phyloP scores from a whole-genome alignment of 2,329 filamentous ascomycete species.

The Sphaerulina musiva region DNA sequence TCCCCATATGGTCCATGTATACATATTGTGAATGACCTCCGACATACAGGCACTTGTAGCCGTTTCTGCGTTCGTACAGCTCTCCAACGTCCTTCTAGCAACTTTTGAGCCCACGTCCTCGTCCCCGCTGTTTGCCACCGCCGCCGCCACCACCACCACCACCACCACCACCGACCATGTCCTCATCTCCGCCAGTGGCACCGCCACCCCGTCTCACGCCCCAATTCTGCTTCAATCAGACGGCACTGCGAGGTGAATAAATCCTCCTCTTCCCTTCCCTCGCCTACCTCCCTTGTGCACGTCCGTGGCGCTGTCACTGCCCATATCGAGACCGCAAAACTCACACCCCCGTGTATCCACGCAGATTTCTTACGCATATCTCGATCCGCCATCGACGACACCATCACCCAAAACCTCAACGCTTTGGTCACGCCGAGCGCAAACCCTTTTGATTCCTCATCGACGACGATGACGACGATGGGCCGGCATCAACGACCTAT shows the following conservation, averaged over 20 bases:
- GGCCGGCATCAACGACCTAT: slow-evolving; percentile 50
- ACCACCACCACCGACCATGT: not conserved
- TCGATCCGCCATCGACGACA: slow-evolving; percentile 79
- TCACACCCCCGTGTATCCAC: slow-evolving; percentile 26
- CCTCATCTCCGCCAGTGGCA: not conserved
- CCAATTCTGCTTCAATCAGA: slow-evolving; percentile 49
- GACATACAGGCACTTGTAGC: not conserved
- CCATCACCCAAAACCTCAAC: slow-evolving; percentile 88
- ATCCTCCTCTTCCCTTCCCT: too few species aligned
- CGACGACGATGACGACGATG: slow-evolving; percentile 49
- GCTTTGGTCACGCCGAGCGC: slow-evolving; percentile 70
- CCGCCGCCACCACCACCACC: too few species aligned
- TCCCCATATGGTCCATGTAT: too few species aligned
- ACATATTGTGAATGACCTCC: not conserved
- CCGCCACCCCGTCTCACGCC: slow-evolving; percentile 38
- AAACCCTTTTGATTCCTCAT: slow-evolving; percentile 69
- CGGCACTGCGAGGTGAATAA: slow-evolving; percentile 42
- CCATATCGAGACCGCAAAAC: slow-evolving; percentile 24
- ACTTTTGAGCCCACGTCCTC: too few species aligned
- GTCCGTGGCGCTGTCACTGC: too few species aligned
- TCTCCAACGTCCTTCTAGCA: too few species aligned
- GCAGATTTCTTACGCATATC: slow-evolving; percentile 87
- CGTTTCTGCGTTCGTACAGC: too few species aligned
- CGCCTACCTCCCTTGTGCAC: too few species aligned
- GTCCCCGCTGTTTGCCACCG: too few species aligned